Base-by-base conservation (phyloP, 805 yeast genomes). In the Metschnikowia corniflorae region DNA sequence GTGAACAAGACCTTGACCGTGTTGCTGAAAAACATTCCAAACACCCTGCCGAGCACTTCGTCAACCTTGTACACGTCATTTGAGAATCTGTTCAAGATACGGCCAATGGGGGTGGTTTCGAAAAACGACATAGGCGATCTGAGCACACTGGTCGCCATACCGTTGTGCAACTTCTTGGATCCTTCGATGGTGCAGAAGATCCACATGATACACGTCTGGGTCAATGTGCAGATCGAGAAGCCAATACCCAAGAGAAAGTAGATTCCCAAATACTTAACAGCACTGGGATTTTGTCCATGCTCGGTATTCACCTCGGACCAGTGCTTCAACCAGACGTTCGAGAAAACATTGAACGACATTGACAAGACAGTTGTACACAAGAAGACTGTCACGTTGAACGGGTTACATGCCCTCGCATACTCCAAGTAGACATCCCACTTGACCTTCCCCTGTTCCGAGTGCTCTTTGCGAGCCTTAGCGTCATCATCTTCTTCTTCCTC, bases 41-140 rank as follows among this genome's bases (percentile, higher is more conserved):
- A 81, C 0, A 81, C 81, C 60, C 88, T 71, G 9, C 86, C 84
- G 44, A 78, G 65, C 19, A 70, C 68, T 55, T 86, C 95, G 64
- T 89, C 97, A 44, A 91, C 78, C 58, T 85, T 85, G 63, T 86
- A 86, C 35, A 89, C 77, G 69, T 89, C 97, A 58, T 79, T 88
- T 3, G 96, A 86, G 58, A 89, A 89, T 58, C 97, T 72, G 67
- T 89, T 89, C 59, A 88, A 68, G 39, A 89, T 77, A 65, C 97
- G 76, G 24, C 97, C 97, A 46, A 88, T 80, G 38, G 97, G 97
- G 0, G 97, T 89, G 2, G 96, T 87, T 61, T 89, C 97, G 55
- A 89, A 89, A 59, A 91, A 89, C 21, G 86, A 75, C 97, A 89
- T 91, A 44, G 97, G 97, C 0, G 96, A 93, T 47, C 89, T 73